Conservation (phyloP, 192 early-diverging fungal species). For the Rhizoclosmatium globosum region DNA sequence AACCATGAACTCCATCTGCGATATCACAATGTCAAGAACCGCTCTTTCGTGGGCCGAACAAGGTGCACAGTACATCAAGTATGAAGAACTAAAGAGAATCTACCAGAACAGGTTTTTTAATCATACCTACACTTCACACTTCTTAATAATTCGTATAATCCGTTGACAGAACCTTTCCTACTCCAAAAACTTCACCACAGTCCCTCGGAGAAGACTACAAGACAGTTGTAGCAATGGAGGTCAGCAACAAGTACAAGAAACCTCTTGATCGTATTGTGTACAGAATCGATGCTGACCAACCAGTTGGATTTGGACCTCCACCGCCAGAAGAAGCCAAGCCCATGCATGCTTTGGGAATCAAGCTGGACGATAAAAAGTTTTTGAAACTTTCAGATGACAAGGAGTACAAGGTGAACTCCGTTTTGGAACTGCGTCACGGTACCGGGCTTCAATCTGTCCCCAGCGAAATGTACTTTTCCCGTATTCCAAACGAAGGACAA, state of each 20-base stretch:
- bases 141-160: no score
- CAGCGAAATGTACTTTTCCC: constrained; percentile 32
- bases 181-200: not conserved
- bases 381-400: not conserved
- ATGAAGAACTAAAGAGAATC: not conserved
- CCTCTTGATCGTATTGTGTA: not conserved
- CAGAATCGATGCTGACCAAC: not conserved
- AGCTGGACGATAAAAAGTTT: constrained; percentile 20
- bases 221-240: not conserved
- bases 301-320: constrained; percentile 6
- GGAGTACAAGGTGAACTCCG: not conserved
- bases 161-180: not conserved
- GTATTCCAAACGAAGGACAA: constrained; percentile 38
- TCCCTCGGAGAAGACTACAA: not conserved
- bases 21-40: not conserved
- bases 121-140: no score
- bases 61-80: not conserved
- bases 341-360: constrained; percentile 54
- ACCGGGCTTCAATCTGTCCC: not conserved
- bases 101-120: not conserved
- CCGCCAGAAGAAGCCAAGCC: constrained; percentile 42
- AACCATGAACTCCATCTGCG: not conserved
- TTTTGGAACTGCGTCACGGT: not conserved
- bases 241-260: not conserved
- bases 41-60: not conserved